Percentiles rank a stretch among this genome's conserved stretches.
These are phyloP conservation scores for Xylaria venustula DNA, from an alignment of 495 filamentous ascomycete genomes.

Conservation along the genomic window DNA sequence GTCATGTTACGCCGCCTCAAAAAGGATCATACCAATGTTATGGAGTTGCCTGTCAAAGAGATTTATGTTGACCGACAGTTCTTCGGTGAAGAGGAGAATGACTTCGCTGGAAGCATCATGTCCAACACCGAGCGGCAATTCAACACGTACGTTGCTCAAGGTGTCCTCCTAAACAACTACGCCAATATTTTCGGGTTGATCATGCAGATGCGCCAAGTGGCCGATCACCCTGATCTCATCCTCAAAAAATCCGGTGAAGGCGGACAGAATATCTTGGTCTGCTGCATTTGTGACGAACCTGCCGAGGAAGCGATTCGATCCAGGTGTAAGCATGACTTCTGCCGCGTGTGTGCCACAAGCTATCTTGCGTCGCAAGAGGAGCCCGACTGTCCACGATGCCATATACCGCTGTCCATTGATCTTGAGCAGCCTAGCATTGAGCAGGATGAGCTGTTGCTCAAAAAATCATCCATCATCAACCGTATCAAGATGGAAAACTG, in stretches of 20 bases:
- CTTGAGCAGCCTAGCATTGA: conserved; percentile 91
- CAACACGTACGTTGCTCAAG: conserved; percentile 90
- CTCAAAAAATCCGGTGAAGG: conserved; percentile 80
- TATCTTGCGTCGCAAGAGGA: conserved; percentile 73
- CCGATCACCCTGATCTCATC: conserved; percentile 92
- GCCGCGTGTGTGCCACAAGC: conserved; percentile 80
- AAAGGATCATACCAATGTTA: conserved; percentile 82
- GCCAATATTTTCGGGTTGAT: conserved; percentile 87
- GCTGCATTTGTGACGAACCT: conserved; percentile 90
- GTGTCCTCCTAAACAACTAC: conserved; percentile 95
- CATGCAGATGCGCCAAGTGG: conserved; percentile 96
- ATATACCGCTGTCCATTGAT: conserved; percentile 85
- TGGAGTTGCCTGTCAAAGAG: conserved; percentile 95
- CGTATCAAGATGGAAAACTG: conserved; percentile 96
- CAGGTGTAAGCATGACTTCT: conserved; percentile 92
- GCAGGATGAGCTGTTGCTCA: conserved; percentile 76
- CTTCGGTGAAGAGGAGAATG: conserved; percentile 91
- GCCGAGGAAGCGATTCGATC: conserved; percentile 93
- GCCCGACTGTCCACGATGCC: conserved; percentile 88
- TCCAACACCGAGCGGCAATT: conserved; percentile 81
- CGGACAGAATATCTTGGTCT: conserved; percentile 88
- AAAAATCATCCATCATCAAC: conserved; percentile 95
- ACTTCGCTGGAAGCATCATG: conserved; percentile 96
- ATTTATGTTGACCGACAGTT: conserved; percentile 89
- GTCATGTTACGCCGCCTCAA: conserved; percentile 96